phyloP scores from a whole-genome alignment of 78 protist genomes.

The Goniomonas avonlea region DNA sequence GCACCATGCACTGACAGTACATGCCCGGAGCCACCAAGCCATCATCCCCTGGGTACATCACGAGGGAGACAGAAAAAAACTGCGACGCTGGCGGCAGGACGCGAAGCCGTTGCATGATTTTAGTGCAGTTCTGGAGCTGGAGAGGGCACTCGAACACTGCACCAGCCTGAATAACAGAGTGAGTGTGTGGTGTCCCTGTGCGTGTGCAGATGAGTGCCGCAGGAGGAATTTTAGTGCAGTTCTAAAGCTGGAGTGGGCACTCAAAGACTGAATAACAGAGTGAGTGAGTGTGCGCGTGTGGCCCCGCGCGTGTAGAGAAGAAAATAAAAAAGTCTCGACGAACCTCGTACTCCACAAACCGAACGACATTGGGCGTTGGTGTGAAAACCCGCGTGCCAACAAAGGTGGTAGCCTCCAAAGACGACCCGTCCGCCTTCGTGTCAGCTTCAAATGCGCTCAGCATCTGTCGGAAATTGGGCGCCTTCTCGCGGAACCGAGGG shows the following conservation, averaged over 20 bases:
- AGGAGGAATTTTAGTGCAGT: no score
- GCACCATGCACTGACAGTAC: conserved; percentile 12
- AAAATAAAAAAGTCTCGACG: no score
- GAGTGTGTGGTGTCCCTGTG: no score
- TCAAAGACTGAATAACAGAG: no score
- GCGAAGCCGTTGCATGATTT: not conserved
- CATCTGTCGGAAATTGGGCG: not conserved
- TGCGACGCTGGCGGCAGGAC: conserved; percentile 8
- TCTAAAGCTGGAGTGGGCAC: no score
- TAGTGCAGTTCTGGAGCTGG: not conserved
- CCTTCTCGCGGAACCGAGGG: not conserved
- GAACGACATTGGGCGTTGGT: not conserved
- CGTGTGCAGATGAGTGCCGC: no score
- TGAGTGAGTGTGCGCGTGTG: no score
- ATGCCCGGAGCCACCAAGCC: conserved; percentile 13
- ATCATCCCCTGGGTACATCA: conserved; percentile 11
- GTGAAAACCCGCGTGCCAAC: not conserved
- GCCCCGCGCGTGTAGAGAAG: no score
- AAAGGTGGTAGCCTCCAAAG: not conserved
- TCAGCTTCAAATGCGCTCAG: not conserved
- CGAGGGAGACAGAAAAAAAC: conserved; percentile 13
- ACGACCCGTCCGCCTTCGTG: not conserved
- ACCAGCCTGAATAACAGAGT: no score
- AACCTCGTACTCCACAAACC: conserved; percentile 6
- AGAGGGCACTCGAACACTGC: not conserved